Base-by-base conservation (phyloP, 257 asterid genomes). In the Solanum chiquidenum region DNA sequence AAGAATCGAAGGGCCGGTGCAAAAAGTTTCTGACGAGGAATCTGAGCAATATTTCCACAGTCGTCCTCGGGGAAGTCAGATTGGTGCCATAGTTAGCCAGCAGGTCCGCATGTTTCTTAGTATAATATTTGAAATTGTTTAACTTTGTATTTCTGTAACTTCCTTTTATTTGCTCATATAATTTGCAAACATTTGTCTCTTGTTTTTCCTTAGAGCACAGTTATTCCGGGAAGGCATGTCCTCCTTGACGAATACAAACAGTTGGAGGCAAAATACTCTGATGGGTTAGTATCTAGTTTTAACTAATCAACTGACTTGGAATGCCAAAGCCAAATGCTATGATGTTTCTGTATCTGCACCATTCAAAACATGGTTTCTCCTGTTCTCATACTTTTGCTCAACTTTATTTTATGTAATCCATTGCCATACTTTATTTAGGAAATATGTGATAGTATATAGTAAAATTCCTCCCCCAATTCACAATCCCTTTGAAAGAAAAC, bases 1-100 rank as follows among this genome's bases (percentile, higher is more conserved):
- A 55, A 90, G 94, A 92, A 87, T 92, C 16, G 93, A 91, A 90
- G 94, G 94, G n/a, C 64, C 90, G 40, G 94, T 92, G 85, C 86
- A 80, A 87, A 92, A 91, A 84, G 93, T 92, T 29, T 89, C 94
- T 46, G 94, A 91, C 71, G 91, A 87, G 75, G 94, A 90, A 79
- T 90, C 94, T 89, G 92, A 90, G 77, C 90, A 88, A 33, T 92
- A 90, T 89, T 92, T 92, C 55, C 92, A 89, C 38, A 90, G 94
- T 25, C 93, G 94, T 76, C 94, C 93, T 58, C 91, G 88, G 20
- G 92, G 92, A 77, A 91, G 91, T 89, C 93, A 92, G 92, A 88
- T 92, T 82, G 94, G 90, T 68, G 92, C 94, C 33, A 85, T 90
- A 76, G 91, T 86, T 83, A 91, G 93, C 86, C 66, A 88, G 83